Evolutionary conservation across 2,329 filamentous ascomycete genomes (phyloP).

Genomic region (Aspergillus sclerotialis): DNA sequence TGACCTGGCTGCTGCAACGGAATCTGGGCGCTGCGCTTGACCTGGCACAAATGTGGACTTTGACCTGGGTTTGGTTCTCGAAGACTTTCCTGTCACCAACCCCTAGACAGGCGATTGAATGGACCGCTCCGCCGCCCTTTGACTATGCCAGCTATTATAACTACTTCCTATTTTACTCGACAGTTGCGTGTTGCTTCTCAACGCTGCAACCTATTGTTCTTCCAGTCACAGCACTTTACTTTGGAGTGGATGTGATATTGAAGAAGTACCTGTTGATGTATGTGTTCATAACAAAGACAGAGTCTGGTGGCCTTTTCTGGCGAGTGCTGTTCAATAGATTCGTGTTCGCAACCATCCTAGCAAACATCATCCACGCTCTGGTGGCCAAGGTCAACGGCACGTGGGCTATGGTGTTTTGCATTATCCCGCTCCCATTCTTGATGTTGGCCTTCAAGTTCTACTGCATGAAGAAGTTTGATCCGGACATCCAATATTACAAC

Average conservation of each 20-base stretch:
- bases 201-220: constrained; percentile 82
- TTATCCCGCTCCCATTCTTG: constrained; percentile 70
- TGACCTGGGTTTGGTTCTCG: constrained; percentile 77
- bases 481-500: constrained; percentile 73
- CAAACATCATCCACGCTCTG: constrained; percentile 71
- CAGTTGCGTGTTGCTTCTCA: constrained; percentile 77
- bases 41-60: constrained; percentile 76
- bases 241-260: constrained; percentile 74
- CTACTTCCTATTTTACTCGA: constrained; percentile 92
- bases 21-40: constrained; percentile 92
- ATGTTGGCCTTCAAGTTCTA: constrained; percentile 81
- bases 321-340: constrained; percentile 87
- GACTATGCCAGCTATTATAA: constrained; percentile 98
- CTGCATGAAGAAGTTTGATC: constrained; percentile 69
- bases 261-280: constrained; percentile 96
- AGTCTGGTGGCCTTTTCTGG: constrained; percentile 92
- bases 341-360: constrained; percentile 70
- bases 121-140: constrained; percentile 85
- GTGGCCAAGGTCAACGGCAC: constrained; percentile 66
- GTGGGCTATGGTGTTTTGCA: constrained; percentile 58
- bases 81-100: constrained; percentile 82
- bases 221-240: constrained; percentile 82
- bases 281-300: constrained; percentile 92
- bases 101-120: constrained; percentile 81
- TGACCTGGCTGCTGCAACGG: constrained; percentile 85